Percentiles rank a stretch among this genome's conserved stretches.
phyloP scores from a whole-genome alignment of 192 early-diverging fungal species.

The Diversispora epigaea region DNA sequence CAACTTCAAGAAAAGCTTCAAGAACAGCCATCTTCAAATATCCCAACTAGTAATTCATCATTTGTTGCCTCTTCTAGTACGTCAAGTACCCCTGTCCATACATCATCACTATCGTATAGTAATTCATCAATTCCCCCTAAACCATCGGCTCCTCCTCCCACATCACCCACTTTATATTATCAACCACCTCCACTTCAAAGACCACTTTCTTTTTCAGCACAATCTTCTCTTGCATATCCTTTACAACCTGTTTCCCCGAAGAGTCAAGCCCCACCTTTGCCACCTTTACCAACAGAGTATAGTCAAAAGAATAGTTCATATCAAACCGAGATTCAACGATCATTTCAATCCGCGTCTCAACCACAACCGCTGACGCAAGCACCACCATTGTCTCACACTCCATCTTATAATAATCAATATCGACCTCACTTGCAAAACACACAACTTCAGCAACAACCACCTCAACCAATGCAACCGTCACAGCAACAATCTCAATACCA shows the following conservation, averaged over 20 bases:
- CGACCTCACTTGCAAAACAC: constrained; percentile 25
- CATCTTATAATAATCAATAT: constrained; percentile 22
- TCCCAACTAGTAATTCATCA: neutral
- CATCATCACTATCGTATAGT: neutral
- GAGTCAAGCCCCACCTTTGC: neutral
- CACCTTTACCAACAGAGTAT: constrained; percentile 8
- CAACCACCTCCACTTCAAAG: neutral
- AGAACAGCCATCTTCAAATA: neutral
- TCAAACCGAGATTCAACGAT: constrained; percentile 6
- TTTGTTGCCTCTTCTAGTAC: neutral
- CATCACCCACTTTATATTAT: neutral
- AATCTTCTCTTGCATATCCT: neutral
- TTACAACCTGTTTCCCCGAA: neutral
- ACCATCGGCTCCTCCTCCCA: neutral
- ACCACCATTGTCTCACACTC: too few species aligned
- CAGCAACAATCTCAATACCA: neutral
- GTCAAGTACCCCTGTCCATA: neutral
- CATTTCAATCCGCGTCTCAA: constrained; percentile 1
- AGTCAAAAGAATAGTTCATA: neutral
- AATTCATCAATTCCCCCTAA: neutral
- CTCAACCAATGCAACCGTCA: constrained; percentile 25
- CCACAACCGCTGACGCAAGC: neutral
- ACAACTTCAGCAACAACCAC: constrained; percentile 26
- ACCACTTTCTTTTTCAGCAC: neutral
- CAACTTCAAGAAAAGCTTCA: constrained; percentile 60